phyloP scores from a whole-genome alignment of 306 rosid genomes.

The Castanea crenata region DNA sequence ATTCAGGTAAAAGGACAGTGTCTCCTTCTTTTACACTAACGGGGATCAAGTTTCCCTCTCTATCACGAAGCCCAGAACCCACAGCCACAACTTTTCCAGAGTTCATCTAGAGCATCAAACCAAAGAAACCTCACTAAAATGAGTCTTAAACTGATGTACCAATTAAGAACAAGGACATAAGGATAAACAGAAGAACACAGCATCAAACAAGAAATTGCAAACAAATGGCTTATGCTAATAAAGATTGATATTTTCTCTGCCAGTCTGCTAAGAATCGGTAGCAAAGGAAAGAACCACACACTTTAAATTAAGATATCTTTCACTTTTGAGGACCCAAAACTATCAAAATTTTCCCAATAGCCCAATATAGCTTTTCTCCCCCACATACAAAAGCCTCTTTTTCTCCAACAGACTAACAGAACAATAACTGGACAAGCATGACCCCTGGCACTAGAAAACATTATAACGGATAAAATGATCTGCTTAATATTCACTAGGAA shows the following conservation, averaged over 20 bases:
- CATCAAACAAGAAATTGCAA: neutral
- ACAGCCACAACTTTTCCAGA: conserved; percentile 70
- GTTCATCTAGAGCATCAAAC: conserved; percentile 37
- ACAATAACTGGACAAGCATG: neutral
- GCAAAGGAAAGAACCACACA: neutral
- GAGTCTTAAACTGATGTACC: neutral
- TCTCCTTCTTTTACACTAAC: conserved; percentile 68
- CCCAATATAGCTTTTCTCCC: neutral
- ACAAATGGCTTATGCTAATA: neutral
- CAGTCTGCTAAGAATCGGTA: neutral
- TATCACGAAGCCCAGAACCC: conserved; percentile 60
- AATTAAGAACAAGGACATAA: neutral
- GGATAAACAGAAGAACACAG: neutral
- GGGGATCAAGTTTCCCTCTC: conserved; percentile 58
- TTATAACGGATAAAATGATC: conserved; percentile 11
- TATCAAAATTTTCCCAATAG: neutral
- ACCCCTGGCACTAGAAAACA: neutral
- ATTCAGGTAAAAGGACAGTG: conserved; percentile 72
- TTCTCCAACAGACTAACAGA: neutral
- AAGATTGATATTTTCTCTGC: neutral
- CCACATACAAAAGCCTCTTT: neutral
- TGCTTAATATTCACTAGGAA: too few relatives aligned
- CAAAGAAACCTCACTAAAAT: neutral
- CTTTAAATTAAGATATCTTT: neutral
- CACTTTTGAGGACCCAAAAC: neutral